These are phyloP conservation scores for Suillus luteus DNA, from an alignment of 768 basidiomycete genomes.

Conservation along the genomic window DNA sequence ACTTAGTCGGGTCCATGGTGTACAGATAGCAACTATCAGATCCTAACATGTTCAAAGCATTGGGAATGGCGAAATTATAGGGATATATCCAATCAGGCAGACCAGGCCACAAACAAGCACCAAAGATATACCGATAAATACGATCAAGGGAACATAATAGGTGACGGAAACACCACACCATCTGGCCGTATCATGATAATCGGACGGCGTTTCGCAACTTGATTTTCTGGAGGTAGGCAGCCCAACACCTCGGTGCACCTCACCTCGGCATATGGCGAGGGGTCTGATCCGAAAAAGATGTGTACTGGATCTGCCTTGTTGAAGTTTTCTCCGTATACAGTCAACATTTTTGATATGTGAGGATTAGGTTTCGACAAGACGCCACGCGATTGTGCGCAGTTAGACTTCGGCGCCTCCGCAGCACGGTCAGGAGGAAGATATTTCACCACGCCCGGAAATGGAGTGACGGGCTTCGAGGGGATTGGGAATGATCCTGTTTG, in stretches of 20 bases:
- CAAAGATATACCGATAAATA: conserved; percentile 19
- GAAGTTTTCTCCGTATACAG: conserved; percentile 89
- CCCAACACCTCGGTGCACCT: conserved; percentile 85
- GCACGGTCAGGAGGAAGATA: conserved; percentile 90
- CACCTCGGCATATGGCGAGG: conserved; percentile 85
- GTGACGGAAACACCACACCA: conserved; percentile 87
- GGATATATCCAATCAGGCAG: conserved; percentile 24
- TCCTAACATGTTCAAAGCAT: conserved; percentile 32
- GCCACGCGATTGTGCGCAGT: conserved; percentile 64
- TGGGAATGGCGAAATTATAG: conserved; percentile 24
- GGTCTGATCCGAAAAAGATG: conserved; percentile 86
- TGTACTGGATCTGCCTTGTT: conserved; percentile 78
- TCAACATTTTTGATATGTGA: conserved; percentile 77
- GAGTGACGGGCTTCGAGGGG: conserved; percentile 81
- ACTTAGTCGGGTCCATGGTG: conserved; percentile 31
- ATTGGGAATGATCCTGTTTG: conserved; percentile 75
- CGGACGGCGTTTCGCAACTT: conserved; percentile 67
- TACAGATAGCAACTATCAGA: conserved; percentile 33
- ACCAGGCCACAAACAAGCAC: conserved; percentile 24
- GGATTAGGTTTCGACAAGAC: conserved; percentile 77
- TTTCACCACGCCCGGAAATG: conserved; percentile 86
- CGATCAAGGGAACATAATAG: conserved; percentile 68
- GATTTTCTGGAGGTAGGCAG: conserved; percentile 75
- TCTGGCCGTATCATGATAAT: conserved; percentile 83
- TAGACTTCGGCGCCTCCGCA: conserved; percentile 76